These are phyloP conservation scores for Fusarium udum DNA, from an alignment of 2,329 filamentous ascomycete genomes.

Conservation along the genomic window DNA sequence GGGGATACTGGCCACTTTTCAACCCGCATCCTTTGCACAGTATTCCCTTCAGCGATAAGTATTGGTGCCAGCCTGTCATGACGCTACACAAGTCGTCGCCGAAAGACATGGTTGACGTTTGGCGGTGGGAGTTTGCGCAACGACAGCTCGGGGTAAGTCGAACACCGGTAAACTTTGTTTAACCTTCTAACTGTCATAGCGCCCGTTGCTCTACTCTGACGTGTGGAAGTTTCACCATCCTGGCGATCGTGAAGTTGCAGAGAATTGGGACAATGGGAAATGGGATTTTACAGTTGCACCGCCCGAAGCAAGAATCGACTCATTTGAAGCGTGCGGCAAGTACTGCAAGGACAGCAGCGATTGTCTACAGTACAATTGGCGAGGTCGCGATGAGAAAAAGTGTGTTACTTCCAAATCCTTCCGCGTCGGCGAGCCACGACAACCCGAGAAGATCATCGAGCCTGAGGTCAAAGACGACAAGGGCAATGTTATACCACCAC, in stretches of 20 bases:
- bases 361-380: conserved; percentile 47
- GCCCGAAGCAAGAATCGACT: conserved; percentile 39
- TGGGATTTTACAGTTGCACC: conserved; percentile 45
- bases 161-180: neutral
- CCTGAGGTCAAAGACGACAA: conserved; percentile 41
- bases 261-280: conserved; percentile 48
- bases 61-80: conserved; percentile 62
- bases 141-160: conserved; percentile 46
- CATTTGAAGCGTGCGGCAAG: conserved; percentile 42
- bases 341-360: conserved; percentile 40
- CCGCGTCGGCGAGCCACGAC: conserved; percentile 40
- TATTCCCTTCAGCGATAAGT: conserved; percentile 56
- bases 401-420: conserved; percentile 44
- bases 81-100: conserved; percentile 59
- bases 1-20: conserved; percentile 61
- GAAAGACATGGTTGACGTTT: conserved; percentile 59
- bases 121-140: conserved; percentile 55
- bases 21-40: conserved; percentile 60
- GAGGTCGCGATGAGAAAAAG: conserved; percentile 44
- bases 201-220: conserved; percentile 51
- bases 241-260: conserved; percentile 33
- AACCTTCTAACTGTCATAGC: conserved; percentile 33
- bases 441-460: conserved; percentile 38
- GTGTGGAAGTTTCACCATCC: conserved; percentile 51
- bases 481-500: conserved; percentile 36